phyloP scores from a whole-genome alignment of 108 stramenopile species.

The Fragilaria crotonensis region DNA sequence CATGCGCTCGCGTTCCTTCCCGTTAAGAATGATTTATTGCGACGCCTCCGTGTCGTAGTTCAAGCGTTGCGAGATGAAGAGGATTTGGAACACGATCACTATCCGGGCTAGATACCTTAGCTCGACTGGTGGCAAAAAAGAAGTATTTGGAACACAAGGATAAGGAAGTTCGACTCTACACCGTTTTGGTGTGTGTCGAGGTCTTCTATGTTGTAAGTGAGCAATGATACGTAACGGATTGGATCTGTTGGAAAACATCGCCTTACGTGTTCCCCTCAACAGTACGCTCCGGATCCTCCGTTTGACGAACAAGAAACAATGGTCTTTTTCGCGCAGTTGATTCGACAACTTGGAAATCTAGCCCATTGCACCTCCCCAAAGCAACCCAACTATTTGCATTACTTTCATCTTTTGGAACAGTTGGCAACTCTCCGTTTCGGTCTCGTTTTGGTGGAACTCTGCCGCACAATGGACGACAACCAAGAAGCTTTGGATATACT shows the following conservation, averaged over 20 bases:
- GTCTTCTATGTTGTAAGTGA: constrained; percentile 47
- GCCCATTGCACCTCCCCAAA: constrained; percentile 25
- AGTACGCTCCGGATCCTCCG: constrained; percentile 76
- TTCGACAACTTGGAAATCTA: constrained; percentile 70
- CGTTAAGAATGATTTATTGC: constrained; percentile 31
- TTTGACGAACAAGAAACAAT: constrained; percentile 60
- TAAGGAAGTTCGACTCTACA: constrained; percentile 62
- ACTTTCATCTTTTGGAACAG: constrained; percentile 59
- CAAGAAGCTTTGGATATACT: constrained; percentile 52
- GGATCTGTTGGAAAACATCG: not conserved
- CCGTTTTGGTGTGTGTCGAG: constrained; percentile 61
- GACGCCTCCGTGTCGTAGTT: constrained; percentile 28
- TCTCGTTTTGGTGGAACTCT: constrained; percentile 68
- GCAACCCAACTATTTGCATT: constrained; percentile 40
- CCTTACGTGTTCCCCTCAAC: not conserved
- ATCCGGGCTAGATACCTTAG: constrained; percentile 52
- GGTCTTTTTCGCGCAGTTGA: constrained; percentile 57
- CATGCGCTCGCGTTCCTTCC: not conserved
- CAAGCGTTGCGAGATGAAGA: constrained; percentile 28
- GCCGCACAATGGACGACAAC: constrained; percentile 14
- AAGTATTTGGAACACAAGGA: constrained; percentile 46
- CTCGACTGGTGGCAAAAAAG: constrained; percentile 28
- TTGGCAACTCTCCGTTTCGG: constrained; percentile 75
- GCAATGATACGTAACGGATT: not conserved
- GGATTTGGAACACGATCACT: constrained; percentile 24